Evolutionary conservation across 306 rosid species (phyloP).

Genomic region (Cicer bijugum): DNA sequence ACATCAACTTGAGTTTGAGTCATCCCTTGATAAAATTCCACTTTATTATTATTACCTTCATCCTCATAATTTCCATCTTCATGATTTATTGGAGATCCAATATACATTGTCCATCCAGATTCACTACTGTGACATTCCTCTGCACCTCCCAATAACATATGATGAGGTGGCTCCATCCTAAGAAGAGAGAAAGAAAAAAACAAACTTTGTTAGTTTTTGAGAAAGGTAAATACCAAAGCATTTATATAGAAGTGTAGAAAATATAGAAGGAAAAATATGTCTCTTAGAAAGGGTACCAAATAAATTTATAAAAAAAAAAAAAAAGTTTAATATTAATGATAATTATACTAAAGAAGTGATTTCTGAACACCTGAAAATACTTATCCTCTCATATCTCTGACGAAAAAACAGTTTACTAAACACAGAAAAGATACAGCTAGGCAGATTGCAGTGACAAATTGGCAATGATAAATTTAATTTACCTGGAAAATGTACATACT

Average conservation of each 20-base stretch:
- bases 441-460: slow-evolving; percentile 39
- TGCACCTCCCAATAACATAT: slow-evolving; percentile 49
- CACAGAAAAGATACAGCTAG: slow-evolving; percentile 41
- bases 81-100: slow-evolving; percentile 53
- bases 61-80: slow-evolving; percentile 29
- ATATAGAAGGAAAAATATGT: not conserved
- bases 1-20: slow-evolving; percentile 20
- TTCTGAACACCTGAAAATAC: slow-evolving; percentile 45
- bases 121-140: slow-evolving; percentile 87
- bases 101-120: slow-evolving; percentile 89
- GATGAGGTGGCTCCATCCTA: slow-evolving; percentile 62
- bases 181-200: not conserved
- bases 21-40: not conserved
- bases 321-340: not conserved
- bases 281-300: slow-evolving; percentile 35
- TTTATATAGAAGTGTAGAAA: not conserved
- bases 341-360: slow-evolving; percentile 6
- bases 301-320: not conserved
- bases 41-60: slow-evolving; percentile 1
- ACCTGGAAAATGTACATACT: not conserved
- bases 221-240: not conserved
- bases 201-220: not conserved
- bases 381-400: slow-evolving; percentile 41
- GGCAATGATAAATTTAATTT: not conserved
- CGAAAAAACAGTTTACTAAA: slow-evolving; percentile 35